Conservation (phyloP, 352 stramenopile genomes). For the Globisporangium cederbergense region DNA sequence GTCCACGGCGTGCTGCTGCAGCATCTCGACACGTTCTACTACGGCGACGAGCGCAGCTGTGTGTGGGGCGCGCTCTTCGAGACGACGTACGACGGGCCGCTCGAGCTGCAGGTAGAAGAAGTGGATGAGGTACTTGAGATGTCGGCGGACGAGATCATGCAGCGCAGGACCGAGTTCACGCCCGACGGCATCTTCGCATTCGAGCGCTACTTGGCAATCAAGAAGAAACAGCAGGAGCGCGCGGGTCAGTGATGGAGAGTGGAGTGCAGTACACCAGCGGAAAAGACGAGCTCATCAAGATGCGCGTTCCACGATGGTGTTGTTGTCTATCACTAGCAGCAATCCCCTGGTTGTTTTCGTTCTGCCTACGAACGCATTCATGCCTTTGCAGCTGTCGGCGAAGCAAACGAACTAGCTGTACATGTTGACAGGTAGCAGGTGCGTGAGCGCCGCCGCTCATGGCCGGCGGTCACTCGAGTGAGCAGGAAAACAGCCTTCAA, state of each 20-base stretch:
- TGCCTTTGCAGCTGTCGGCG: no score
- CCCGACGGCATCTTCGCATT: constrained; percentile 81
- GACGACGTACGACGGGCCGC: constrained; percentile 63
- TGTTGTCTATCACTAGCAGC: no score
- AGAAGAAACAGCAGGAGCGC: neutral
- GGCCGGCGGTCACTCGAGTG: no score
- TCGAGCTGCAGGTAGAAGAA: constrained; percentile 69
- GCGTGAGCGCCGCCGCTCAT: no score
- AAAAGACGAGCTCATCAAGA: no score
- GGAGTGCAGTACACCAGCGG: no score
- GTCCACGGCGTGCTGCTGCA: constrained; percentile 53
- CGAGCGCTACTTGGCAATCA: constrained; percentile 49
- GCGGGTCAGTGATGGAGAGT: neutral
- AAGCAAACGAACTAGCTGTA: no score
- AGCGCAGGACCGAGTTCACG: constrained; percentile 61
- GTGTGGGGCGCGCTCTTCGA: constrained; percentile 82
- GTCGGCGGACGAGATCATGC: constrained; percentile 66
- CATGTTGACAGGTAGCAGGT: no score
- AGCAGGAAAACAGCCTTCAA: no score
- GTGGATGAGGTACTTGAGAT: constrained; percentile 79
- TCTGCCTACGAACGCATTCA: no score
- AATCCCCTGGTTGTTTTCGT: no score
- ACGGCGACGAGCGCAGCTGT: constrained; percentile 47
- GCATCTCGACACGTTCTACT: constrained; percentile 66
- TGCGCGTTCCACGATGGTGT: no score